A percentile compares a stretch with the other conserved stretches of the same genome.
Conservation (phyloP, 1,139 yeast genomes). For the Nadsonia commutata region DNA sequence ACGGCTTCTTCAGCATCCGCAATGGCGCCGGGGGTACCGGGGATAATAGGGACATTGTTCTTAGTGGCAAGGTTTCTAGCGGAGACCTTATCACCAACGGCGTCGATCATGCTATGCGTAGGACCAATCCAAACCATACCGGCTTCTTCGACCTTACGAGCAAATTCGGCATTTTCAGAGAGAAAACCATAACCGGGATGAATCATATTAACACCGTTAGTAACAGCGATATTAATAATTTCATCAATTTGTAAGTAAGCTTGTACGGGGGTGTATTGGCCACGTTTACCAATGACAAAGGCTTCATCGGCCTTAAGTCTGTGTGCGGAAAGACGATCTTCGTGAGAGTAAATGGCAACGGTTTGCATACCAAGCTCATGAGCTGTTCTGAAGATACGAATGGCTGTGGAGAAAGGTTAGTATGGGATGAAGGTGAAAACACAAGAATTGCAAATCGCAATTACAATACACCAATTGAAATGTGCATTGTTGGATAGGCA, state of each 20-base stretch:
- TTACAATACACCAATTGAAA: background rate
- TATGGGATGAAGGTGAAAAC: background rate
- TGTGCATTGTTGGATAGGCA: background rate
- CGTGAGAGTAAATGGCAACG: constrained; percentile 93
- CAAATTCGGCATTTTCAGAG: constrained; percentile 89
- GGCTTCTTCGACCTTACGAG: constrained; percentile 74
- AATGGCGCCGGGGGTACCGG: constrained; percentile 97
- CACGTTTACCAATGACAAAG: constrained; percentile 79
- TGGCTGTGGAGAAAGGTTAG: constrained; percentile 8
- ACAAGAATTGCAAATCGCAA: background rate
- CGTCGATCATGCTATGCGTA: constrained; percentile 68
- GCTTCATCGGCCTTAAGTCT: constrained; percentile 87
- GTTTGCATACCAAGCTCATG: constrained; percentile 97
- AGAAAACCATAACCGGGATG: constrained; percentile 98
- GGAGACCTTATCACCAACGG: constrained; percentile 96
- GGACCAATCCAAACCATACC: constrained; percentile 99
- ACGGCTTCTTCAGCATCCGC: constrained; percentile 64
- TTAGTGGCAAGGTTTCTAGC: constrained; percentile 78
- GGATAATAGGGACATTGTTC: constrained; percentile 84
- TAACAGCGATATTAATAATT: constrained; percentile 77
- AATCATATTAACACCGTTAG: constrained; percentile 84
- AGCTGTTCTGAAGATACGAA: constrained; percentile 76
- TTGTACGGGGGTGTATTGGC: constrained; percentile 87
- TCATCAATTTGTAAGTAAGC: constrained; percentile 95
- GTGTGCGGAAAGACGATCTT: constrained; percentile 91